Base-by-base conservation (phyloP, 2,329 filamentous ascomycete genomes). In the Aureobasidium sp. region DNA sequence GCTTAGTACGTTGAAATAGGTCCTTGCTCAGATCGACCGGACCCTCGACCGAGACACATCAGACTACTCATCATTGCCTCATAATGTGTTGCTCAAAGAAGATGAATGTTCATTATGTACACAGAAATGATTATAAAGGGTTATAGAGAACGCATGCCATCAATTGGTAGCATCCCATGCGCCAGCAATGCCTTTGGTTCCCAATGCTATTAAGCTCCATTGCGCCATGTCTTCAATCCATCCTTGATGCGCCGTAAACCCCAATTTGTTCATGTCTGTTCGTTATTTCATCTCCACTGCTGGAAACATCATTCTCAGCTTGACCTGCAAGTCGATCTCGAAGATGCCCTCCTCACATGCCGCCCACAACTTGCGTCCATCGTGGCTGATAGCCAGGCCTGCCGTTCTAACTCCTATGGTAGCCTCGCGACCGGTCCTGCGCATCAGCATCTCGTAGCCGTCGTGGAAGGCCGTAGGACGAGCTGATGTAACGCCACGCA, bases 261-360 rank as follows among this genome's bases (percentile, higher is more conserved):
- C 7, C 27, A 44, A 13, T n/a, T 41, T 44, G 41, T 44, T 57
- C 53, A 27, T 57, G 11, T 39, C 16, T 45, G 11, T 57, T 41
- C 55, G 32, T 64, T 66, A 77, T 45, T 73, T 68, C 29, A 72
- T 72, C 45, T 72, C 70, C 41, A 78, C 68, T 37, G 74, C 74
- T 5, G 75, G 74, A 64, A 73, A 75, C 44, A 69, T 72, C 72
- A 85, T 88, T 63, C 89, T 79, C 62, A 76, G 79, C 53, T 82
- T 78, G 21, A 86, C 67, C 69, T 90, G 86, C 65, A 92, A 80
- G 37, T 80, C 81, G 67, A 90, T 84, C 74, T 91, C 87, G 68
- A 90, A 90, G 59, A 92, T 87, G 61, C 89, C 89, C 66, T 89
- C 85, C 69, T 90, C 86, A 37, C 75, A 78, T 5, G 76, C 77